Evolutionary conservation across 805 yeast species (phyloP), one percentile per base, ranked within the genome.

Genomic region (Tetrapisispora taiwanensis): DNA sequence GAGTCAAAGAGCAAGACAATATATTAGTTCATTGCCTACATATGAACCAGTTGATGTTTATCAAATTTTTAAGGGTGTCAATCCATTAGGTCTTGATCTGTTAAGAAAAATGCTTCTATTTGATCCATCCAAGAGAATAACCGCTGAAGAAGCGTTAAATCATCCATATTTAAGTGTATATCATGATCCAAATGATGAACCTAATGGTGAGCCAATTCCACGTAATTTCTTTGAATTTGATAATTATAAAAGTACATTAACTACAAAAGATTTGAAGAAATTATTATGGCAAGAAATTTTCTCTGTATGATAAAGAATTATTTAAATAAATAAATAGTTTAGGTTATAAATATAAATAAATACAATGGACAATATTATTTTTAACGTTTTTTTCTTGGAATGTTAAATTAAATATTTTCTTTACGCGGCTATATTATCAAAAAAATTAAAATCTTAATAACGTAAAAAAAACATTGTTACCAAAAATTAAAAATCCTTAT

Each of bases 131-230:
- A 78, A 82, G 56, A 72, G 97, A 57, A 81, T 89, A 48, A 77
- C 89, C 1, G 97, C 88, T 3, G 81, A 73, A 43, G 82, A 84
- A 48, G 96, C 97, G 0, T 72, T 90, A 39, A 67, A 73, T 51
- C 97, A 90, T 60, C 95, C 95, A 2, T 90, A 90, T 63, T 69
- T 90, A 43, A 67, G 73, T 41, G 75, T 84, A n/a, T 90, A 90
- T 65, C 97, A 90, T 63, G 97, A 90, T 58, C 95, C 96, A 3
- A 78, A 76, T 44, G 97, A 90, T 61, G 97, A 90, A 65, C 97
- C 97, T 0, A 72, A 71, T 32, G 88, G 92, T 30, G 77, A 78
- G 17, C 84, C 88, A 40, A 81, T 92, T 19, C 89, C 94, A 0
- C 79, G 79, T 34, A 88, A 83, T 52, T 88, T 90, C 61, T 90